Percentiles rank a stretch among this genome's conserved stretches.
Evolutionary conservation across 495 filamentous ascomycete genomes (phyloP).

Genomic region (Neurospora sp.): DNA sequence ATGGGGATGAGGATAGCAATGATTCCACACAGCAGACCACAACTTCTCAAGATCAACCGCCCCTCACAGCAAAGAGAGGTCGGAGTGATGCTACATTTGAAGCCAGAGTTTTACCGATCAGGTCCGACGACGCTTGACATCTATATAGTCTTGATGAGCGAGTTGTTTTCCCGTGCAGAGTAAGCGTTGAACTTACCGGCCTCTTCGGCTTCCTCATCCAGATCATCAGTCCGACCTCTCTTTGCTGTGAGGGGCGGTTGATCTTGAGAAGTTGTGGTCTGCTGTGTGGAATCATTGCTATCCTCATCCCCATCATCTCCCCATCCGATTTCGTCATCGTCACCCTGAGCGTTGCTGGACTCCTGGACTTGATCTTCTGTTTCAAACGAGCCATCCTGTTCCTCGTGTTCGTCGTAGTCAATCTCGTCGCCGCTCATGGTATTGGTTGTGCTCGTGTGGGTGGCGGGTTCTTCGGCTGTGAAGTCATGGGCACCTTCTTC

Average conservation of each 20-base stretch:
- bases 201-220: conserved; percentile 23
- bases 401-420: conserved; percentile 33
- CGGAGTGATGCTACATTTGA: not conserved
- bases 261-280: not conserved
- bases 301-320: conserved; percentile 29
- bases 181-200: conserved; percentile 26
- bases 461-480: conserved; percentile 4
- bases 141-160: conserved; percentile 25
- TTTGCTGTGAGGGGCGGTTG: conserved; percentile 14
- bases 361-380: conserved; percentile 4
- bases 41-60: too few species aligned
- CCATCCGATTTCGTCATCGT: conserved; percentile 37
- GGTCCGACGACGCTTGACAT: conserved; percentile 42
- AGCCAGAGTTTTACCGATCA: conserved; percentile 17
- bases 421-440: conserved; percentile 40
- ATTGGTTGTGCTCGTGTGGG: conserved; percentile 28
- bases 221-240: conserved; percentile 21
- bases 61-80: too few species aligned
- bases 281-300: conserved; percentile 6
- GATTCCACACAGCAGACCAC: too few species aligned
- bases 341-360: conserved; percentile 1
- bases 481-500: not conserved
- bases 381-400: conserved; percentile 7
- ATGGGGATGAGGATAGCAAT: too few species aligned
- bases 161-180: not conserved